Evolutionary conservation across 768 basidiomycete species (phyloP).

Genomic region (Lyophyllum shimeji): DNA sequence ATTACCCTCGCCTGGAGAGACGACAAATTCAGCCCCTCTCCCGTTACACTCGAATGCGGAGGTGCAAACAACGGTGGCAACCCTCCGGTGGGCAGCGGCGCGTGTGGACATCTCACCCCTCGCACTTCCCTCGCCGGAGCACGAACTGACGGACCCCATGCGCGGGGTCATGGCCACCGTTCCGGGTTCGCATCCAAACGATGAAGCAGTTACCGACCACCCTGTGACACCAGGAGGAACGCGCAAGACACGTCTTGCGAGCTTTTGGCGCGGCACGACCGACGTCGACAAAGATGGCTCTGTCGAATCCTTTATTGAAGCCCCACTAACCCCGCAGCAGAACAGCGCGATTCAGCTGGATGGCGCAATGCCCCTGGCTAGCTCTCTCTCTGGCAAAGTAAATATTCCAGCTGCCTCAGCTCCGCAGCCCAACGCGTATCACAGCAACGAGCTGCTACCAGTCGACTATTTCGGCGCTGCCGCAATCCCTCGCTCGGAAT

Average conservation of each 20-base stretch:
- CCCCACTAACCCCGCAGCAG: conserved; percentile 1
- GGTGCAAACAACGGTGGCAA: conserved; percentile 68
- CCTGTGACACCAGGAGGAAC: conserved; percentile 45
- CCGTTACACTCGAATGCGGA: conserved; percentile 41
- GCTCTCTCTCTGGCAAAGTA: background rate
- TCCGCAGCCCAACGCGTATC: background rate
- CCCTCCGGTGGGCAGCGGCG: conserved; percentile 84
- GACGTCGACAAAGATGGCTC: conserved; percentile 47
- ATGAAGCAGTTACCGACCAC: conserved; percentile 24
- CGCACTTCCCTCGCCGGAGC: conserved; percentile 86
- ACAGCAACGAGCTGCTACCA: background rate
- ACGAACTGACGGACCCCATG: conserved; percentile 91
- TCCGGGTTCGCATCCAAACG: conserved; percentile 55
- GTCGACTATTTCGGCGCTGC: conserved; percentile 17
- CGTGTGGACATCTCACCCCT: conserved; percentile 84
- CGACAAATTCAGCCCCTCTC: conserved; percentile 15
- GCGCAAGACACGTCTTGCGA: conserved; percentile 58
- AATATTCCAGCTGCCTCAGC: conserved; percentile 10
- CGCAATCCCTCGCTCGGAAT: background rate
- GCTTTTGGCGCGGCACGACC: conserved; percentile 78
- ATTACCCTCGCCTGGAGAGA: conserved; percentile 15
- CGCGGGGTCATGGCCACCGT: conserved; percentile 67
- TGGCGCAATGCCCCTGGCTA: background rate
- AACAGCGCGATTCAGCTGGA: conserved; percentile 2
- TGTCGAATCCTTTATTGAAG: background rate